phyloP scores from a whole-genome alignment of 768 basidiomycete genomes.

The Saitozyma sp. region DNA sequence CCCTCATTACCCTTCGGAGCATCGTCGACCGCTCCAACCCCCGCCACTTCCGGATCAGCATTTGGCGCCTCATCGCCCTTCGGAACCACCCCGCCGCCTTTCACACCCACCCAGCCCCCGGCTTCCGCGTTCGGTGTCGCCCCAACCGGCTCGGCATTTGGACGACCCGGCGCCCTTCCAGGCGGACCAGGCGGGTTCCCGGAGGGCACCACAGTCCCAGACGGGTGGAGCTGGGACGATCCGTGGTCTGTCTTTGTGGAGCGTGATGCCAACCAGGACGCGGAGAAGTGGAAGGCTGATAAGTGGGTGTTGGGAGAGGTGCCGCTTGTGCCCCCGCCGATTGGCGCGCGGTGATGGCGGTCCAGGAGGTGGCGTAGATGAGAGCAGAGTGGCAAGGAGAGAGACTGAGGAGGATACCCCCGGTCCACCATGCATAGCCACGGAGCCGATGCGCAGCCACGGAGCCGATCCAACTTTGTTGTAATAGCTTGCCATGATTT shows the following conservation, averaged over 20 bases:
- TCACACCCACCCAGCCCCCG: not conserved
- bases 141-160: slow-evolving; percentile 3
- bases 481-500: no score
- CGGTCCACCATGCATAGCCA: no score
- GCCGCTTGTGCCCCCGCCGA: slow-evolving; percentile 26
- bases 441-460: no score
- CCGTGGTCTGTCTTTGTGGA: slow-evolving; percentile 29
- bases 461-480: no score
- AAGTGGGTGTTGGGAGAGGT: slow-evolving; percentile 23
- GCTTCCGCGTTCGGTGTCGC: slow-evolving; percentile 3
- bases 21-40: not conserved
- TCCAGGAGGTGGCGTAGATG: not conserved
- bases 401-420: no score
- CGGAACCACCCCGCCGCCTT: not conserved
- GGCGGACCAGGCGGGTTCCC: not conserved
- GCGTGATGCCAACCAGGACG: slow-evolving; percentile 7
- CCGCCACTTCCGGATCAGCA: slow-evolving; percentile 7
- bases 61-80: slow-evolving; percentile 9
- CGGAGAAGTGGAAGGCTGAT: slow-evolving; percentile 18
- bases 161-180: not conserved
- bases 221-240: slow-evolving; percentile 36
- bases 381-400: no score
- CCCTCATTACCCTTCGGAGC: not conserved
- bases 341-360: slow-evolving; percentile 14
- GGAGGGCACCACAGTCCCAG: slow-evolving; percentile 6